These are phyloP conservation scores for Licmophora abbreviata DNA, from an alignment of 108 stramenopile genomes.

Conservation along the genomic window DNA sequence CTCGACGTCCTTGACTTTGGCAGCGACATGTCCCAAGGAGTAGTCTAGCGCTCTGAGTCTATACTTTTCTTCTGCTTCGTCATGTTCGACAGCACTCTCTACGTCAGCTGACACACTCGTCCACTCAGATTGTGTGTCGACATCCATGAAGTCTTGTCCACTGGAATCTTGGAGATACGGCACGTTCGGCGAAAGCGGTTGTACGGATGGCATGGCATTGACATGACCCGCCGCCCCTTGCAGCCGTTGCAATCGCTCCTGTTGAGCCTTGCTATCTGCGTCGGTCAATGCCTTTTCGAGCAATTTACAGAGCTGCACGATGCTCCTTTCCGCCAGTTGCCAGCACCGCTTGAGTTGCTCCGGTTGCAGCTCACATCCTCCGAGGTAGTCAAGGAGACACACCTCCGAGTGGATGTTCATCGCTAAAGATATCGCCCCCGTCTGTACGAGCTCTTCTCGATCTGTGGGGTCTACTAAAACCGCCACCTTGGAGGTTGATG, in stretches of 20 bases:
- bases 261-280: conserved; percentile 62
- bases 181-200: neutral
- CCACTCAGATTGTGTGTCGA: conserved; percentile 2
- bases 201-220: neutral
- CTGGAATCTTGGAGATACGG: conserved; percentile 16
- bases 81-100: conserved; percentile 12
- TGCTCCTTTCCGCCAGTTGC: conserved; percentile 30
- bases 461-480: conserved; percentile 70
- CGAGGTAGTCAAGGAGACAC: conserved; percentile 72
- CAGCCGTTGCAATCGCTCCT: conserved; percentile 50
- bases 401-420: conserved; percentile 86
- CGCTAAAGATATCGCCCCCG: conserved; percentile 58
- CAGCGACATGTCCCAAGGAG: conserved; percentile 56
- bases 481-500: conserved; percentile 39
- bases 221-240: conserved; percentile 8
- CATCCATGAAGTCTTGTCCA: conserved; percentile 12
- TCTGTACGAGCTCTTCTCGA: conserved; percentile 73
- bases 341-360: conserved; percentile 42
- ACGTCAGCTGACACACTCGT: conserved; percentile 3
- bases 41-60: conserved; percentile 68
- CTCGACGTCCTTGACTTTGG: conserved; percentile 58
- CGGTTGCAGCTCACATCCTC: conserved; percentile 64
- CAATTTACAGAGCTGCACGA: conserved; percentile 41
- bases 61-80: conserved; percentile 61
- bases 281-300: conserved; percentile 55